Base-by-base conservation (phyloP, 139 green algal species). In the Chlamydomonas urium region DNA sequence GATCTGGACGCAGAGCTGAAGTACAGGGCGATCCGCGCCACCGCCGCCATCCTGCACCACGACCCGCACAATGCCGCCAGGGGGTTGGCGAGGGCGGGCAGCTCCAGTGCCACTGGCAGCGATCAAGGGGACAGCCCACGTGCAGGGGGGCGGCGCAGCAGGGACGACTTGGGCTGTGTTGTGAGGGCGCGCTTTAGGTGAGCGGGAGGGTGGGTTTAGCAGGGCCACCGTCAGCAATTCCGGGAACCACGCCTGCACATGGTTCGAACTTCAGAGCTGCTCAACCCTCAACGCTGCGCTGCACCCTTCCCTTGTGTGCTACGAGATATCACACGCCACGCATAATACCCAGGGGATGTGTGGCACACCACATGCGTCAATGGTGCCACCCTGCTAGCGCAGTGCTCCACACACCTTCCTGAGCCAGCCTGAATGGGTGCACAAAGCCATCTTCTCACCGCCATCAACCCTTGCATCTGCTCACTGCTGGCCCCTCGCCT, bases 101-200 rank as follows among this genome's bases (percentile, higher is more conserved):
- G 50, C 63, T 66, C 38, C 38, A 72, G 56, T 48, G 68, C 47
- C 61, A 63, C 17, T 21, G 53, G 53, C 6, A 21, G 24, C 6
- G 53, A 63, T 63, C 17, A 63, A 33, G 53, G 53, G 53, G 53
- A 26, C 17, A 6, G 42, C 42, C 42, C 8, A 8, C 14, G 10
- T 50, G 42, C 10, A 50, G 42, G 10, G 14, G 8, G 10, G 10
- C 42, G 14, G 14, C 42, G 42, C 42, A 14, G 42, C 42, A 50
- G 8, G 53, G 53, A 63, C 26, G 21, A 8, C 6, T 10, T 14
- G 6, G 53, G 53, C 17, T 63, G 53, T 33, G 29, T 63, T 33
- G 53, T 63, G 53, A 63, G 29, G 29, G 6, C 29, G n/a, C 29
- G 10, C 53, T 33, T 63, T 33, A 63, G 53, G 53, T 63, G 53